Base-by-base conservation (phyloP, 148 eudicot genomes). In the Camellia granthamiana region DNA sequence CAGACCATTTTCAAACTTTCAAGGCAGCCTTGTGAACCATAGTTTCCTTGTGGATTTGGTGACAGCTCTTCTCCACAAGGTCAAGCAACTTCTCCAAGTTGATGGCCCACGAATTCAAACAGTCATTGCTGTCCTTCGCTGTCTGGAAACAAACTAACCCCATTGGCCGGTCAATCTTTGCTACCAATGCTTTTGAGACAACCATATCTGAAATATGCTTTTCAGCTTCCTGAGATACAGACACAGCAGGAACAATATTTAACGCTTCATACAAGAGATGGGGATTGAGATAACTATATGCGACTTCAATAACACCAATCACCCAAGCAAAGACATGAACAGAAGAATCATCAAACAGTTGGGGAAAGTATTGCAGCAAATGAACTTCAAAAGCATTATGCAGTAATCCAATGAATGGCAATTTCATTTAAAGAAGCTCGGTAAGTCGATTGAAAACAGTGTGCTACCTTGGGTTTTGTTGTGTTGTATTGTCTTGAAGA, bases 11-110 rank as follows among this genome's bases (percentile, higher is more conserved):
- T 89, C 85, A 93, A 77, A 84, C 90, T 82, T 86, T 90, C 5
- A 95, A 86, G 65, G 88, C 93, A 66, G 91, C 89, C 87, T 93
- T 93, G 88, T 92, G 98, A 84, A 96, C 92, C 99, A 96, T 96
- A 11, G 98, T 93, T 87, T 93, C 99, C 88, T 93, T 92, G 92
- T 96, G 98, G 79, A 93, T 93, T 83, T 96, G 99, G 85, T 92
- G 99, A 82, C 99, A 96, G 83, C 99, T 96, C 88, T 93, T 92
- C 88, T 96, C 99, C 41, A 96, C 97, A 72, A 93, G 94, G 85
- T 96, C 97, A 49, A 92, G 97, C 84, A 93, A 87, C 88, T 91
- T 96, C 89, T 96, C 99, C 83, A 96, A 83, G 85, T 93, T 96
- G 81, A 76, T 81, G 11, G 99, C 86, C 99, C 99, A 96, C n/a